Evolutionary conservation across 495 filamentous ascomycete species (phyloP), one percentile per base, ranked within the genome.

Genomic region (Daldinia decipiens): DNA sequence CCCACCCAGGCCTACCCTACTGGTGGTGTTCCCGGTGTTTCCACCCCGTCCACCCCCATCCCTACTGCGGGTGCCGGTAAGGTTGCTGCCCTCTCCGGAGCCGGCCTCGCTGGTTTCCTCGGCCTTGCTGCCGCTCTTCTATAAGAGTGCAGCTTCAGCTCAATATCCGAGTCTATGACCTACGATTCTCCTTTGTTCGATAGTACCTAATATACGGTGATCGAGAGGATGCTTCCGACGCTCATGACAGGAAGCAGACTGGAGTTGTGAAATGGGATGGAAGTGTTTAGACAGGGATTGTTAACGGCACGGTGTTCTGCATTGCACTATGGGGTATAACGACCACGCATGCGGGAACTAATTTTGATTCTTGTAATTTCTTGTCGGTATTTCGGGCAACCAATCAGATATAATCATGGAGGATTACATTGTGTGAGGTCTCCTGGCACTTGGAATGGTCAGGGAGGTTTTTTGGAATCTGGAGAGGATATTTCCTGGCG

Each of bases 101-200:
- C 86, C 73, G 89, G 84, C 80, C 88, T 93, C 68, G 92, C 89
- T 73, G 90, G 86, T 82, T 82, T 94, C 74, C 86, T 93, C 82
- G 93, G 89, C 81, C 77, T 89, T 72, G 90, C 87, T 75, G 92
- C 90, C 76, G 86, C 88, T 81, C 75, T 91, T 76, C 87, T 94
- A 85, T 95, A 95, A 92, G 83, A 80, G 27, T 7, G 17, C 61
- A 45, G 56, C 71, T 71, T 58, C 62, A 58, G 63, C 61, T 74
- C 45, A 36, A 72, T 70, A 62, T 76, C 72, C 77, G 57, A 65
- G 76, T 78, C 75, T 69, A 77, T 74, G 73, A 71, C 72, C 73
- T 75, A 76, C 74, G 74, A 78, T 76, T 78, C 72, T 78, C 76
- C 65, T 78, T 71, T 74, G 65, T 74, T 71, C 74, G 65, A 76